Evolutionary conservation across 1,139 yeast genomes (phyloP), one percentile per base, ranked within the genome.

Genomic region (Candida glucosophila): DNA sequence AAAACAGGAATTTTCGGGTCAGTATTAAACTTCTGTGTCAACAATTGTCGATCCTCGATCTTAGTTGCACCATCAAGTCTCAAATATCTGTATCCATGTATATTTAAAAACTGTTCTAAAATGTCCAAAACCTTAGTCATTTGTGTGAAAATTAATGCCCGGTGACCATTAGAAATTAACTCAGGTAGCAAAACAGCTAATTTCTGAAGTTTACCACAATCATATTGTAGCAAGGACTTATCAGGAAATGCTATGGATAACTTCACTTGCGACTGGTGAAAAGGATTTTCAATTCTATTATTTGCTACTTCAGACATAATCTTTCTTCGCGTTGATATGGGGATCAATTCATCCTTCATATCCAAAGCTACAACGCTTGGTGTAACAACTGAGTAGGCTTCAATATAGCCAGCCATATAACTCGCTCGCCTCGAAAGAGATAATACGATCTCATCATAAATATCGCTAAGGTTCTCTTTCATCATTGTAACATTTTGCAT

Each of bases 81-180:
- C 83, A 90, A 71, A 49, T 92, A 92, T 29, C 95, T 65, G 48
- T 86, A 83, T 5, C 98, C 98, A 55, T 88, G 95, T 39, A 86
- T 81, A 50, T 90, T 92, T 50, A 92, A 62, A 47, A 92, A 92
- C 45, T 83, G 93, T 46, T 92, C 99, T 33, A 92, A 56, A 25
- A 92, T 77, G 55, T 92, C 98, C 49, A 92, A 63, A 11, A 92
- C 97, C 44, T 83, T 81, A 2, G 98, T 90, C 99, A 92, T 92
- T 51, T 92, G 99, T 0, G 99, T 92, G 58, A 92, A 92, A 31
- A 92, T 90, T 37, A 92, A 67, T 2, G 94, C 97, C 31, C 98
- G 65, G 46, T 92, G 98, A 0, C 97, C 97, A 26, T 74, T 74
- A 17, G 83, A 76, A 29, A 81, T 79, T 36, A 92, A 61, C 15